A percentile compares a stretch with the other conserved stretches of the same genome.
phyloP scores from a whole-genome alignment of 352 stramenopile species.

The Phytophthora cryptogea region DNA sequence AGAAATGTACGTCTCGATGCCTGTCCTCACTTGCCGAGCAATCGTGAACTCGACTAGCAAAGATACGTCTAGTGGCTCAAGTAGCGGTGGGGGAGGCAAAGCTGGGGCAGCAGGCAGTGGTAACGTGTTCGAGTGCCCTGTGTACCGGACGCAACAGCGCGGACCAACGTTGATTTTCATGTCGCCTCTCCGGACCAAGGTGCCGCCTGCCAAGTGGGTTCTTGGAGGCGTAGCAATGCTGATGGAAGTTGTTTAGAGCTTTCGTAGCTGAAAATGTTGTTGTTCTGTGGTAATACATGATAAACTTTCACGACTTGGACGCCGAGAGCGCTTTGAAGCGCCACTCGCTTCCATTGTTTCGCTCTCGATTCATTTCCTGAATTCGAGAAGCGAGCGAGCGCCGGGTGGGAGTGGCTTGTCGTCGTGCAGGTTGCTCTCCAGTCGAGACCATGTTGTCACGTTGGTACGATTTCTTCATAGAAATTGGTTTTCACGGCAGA shows the following conservation, averaged over 20 bases:
- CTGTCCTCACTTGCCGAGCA: constrained; percentile 90
- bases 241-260: constrained; percentile 80
- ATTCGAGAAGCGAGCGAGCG: constrained; percentile 3
- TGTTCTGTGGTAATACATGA: constrained; percentile 2
- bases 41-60: constrained; percentile 51
- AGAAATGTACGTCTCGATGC: constrained; percentile 93
- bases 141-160: constrained; percentile 92
- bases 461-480: constrained; percentile 10
- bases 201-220: constrained; percentile 89
- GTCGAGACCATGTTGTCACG: neutral
- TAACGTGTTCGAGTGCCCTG: constrained; percentile 84
- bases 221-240: constrained; percentile 90
- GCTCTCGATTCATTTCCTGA: neutral
- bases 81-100: constrained; percentile 18
- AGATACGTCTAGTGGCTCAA: constrained; percentile 28
- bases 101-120: constrained; percentile 5
- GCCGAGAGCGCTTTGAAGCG: neutral
- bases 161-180: constrained; percentile 91
- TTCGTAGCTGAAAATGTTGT: neutral
- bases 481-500: constrained; percentile 42
- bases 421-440: neutral
- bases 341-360: constrained; percentile 1
- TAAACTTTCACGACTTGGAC: neutral
- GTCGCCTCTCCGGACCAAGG: constrained; percentile 87
- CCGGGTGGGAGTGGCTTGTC: constrained; percentile 8